A percentile compares a stretch with the other conserved stretches of the same genome.
phyloP scores from a whole-genome alignment of 768 basidiomycete species.

The Lactarius hengduanensis region DNA sequence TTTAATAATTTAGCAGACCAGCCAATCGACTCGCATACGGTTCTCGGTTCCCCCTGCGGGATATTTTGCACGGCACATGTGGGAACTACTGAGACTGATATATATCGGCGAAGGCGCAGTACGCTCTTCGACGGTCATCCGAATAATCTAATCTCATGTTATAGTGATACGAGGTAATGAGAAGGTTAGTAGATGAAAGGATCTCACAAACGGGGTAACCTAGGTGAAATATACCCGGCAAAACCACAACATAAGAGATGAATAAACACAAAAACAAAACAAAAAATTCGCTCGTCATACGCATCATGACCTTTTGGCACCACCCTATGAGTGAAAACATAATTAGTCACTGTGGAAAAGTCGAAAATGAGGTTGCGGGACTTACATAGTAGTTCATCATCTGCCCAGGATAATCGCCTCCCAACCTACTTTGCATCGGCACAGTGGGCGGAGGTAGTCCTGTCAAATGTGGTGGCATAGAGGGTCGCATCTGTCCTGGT shows the following conservation, averaged over 20 bases:
- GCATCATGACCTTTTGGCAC: constrained; percentile 21
- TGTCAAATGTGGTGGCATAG: constrained; percentile 45
- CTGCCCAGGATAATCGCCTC: constrained; percentile 50
- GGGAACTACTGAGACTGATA: neutral
- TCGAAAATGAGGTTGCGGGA: constrained; percentile 1
- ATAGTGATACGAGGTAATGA: neutral
- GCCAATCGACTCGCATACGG: neutral
- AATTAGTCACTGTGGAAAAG: neutral
- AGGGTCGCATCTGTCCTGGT: constrained; percentile 46
- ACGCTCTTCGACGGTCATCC: neutral
- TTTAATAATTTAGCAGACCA: neutral
- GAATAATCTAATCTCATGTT: neutral
- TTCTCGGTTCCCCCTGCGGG: too few relatives aligned
- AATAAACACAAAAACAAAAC: constrained; percentile 15
- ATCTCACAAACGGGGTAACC: constrained; percentile 10
- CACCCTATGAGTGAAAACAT: neutral
- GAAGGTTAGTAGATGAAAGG: constrained; percentile 9
- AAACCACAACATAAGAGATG: constrained; percentile 17
- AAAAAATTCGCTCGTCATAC: neutral
- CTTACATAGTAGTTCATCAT: constrained; percentile 69
- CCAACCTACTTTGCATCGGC: constrained; percentile 27
- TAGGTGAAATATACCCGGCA: constrained; percentile 11
- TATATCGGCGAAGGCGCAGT: neutral
- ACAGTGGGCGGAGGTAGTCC: constrained; percentile 35
- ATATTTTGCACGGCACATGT: neutral